phyloP scores from a whole-genome alignment of 345 rosid genomes.

The Noccaea caerulescens region DNA sequence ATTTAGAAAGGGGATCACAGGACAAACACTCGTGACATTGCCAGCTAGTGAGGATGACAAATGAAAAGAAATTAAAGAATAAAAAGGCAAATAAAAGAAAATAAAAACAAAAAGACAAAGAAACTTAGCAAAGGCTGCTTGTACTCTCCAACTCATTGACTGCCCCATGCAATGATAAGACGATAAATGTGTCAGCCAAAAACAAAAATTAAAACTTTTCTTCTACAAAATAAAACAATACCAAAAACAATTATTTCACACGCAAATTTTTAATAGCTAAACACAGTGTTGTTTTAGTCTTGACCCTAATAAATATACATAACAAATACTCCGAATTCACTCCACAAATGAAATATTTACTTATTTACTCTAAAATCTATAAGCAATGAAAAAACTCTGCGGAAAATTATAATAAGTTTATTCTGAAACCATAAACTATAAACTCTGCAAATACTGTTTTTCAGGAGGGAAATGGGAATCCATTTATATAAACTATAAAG shows the following conservation, averaged over 20 bases:
- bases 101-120: constrained; percentile 50
- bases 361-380: background rate
- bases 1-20: constrained; percentile 45
- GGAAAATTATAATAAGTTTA: background rate
- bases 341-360: background rate
- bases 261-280: constrained; percentile 15
- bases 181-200: constrained; percentile 56
- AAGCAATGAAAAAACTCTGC: background rate
- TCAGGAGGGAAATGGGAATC: constrained; percentile 5
- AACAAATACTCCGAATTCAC: constrained; percentile 33
- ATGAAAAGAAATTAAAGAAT: constrained; percentile 46
- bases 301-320: background rate
- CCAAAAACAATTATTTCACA: constrained; percentile 21
- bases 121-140: constrained; percentile 48
- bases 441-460: constrained; percentile 3
- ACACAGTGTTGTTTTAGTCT: constrained; percentile 16
- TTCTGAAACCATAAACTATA: constrained; percentile 18
- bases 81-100: constrained; percentile 46
- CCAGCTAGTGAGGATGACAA: constrained; percentile 51
- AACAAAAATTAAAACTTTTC: constrained; percentile 10
- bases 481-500: constrained; percentile 39
- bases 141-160: constrained; percentile 50
- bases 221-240: background rate
- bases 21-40: constrained; percentile 55
- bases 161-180: constrained; percentile 51